Conservation (phyloP, 208 protist genomes). For the Trypanosoma mega region DNA sequence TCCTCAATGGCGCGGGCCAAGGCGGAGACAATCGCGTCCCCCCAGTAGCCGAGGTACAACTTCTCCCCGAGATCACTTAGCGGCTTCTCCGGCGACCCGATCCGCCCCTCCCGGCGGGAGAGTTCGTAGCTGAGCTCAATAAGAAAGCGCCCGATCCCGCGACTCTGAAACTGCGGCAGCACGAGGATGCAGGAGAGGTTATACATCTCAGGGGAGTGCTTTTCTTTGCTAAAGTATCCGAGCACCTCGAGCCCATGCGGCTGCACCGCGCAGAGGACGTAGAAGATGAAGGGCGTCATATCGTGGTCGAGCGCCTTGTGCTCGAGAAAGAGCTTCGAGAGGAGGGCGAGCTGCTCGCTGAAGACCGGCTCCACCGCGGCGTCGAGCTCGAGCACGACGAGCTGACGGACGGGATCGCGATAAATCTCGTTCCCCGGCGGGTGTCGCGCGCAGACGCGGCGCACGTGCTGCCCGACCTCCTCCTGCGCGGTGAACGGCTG, state of each 20-base stretch:
- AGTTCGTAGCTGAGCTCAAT: conserved; percentile 99
- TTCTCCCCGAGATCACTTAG: conserved; percentile 98
- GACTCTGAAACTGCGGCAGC: conserved; percentile 95
- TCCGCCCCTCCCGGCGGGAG: conserved; percentile 93
- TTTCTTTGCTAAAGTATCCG: conserved; percentile 99
- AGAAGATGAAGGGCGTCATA: conserved; percentile 99
- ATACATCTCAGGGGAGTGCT: conserved; percentile 95
- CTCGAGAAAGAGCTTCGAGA: conserved; percentile 99
- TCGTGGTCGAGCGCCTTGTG: conserved; percentile 99
- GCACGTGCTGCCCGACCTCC: conserved; percentile 81
- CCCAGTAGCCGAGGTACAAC: conserved; percentile 94
- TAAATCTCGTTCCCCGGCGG: conserved; percentile 92
- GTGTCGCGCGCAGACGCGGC: conserved; percentile 80
- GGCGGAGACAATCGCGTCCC: conserved; percentile 82
- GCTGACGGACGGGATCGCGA: conserved; percentile 70
- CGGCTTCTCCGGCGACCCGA: conserved; percentile 98
- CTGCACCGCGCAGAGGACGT: conserved; percentile 96
- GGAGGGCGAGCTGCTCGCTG: conserved; percentile 98
- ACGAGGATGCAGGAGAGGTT: conserved; percentile 99
- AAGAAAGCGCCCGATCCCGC: conserved; percentile 98
- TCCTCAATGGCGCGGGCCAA: conserved; percentile 75
- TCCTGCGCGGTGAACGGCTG: conserved; percentile 91
- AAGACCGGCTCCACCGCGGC: conserved; percentile 96
- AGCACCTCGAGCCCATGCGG: conserved; percentile 94
- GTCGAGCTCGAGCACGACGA: conserved; percentile 97